These are phyloP conservation scores for Cladophialophora bantiana DNA, from an alignment of 2,329 filamentous ascomycete genomes.

Conservation along the genomic window DNA sequence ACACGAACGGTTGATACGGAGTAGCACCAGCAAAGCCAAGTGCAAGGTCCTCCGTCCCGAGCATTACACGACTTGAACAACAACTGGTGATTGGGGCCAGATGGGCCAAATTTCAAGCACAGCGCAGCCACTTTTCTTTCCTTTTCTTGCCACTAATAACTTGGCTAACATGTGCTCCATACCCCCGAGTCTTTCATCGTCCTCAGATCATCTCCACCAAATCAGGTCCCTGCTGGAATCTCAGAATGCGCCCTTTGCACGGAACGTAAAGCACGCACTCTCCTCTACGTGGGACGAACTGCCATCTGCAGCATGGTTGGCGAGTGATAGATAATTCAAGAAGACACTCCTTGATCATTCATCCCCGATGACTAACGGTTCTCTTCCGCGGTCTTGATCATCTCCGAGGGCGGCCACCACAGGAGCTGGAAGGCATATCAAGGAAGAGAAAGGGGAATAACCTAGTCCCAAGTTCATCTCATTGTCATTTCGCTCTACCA, in stretches of 20 bases:
- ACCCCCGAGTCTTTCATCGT: neutral
- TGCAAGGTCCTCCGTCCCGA: too few relatives aligned
- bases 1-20: neutral
- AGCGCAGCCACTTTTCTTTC: conserved; percentile 2
- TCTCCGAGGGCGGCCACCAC: neutral
- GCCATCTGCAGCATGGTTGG: neutral
- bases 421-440: neutral
- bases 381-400: neutral
- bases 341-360: neutral
- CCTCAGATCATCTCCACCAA: neutral
- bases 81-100: neutral
- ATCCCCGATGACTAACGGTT: neutral
- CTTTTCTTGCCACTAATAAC: neutral
- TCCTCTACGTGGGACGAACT: neutral
- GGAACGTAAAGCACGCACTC: neutral
- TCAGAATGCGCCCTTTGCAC: neutral
- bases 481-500: neutral
- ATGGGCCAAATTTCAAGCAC: conserved; percentile 3
- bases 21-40: neutral
- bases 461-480: neutral
- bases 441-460: neutral
- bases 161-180: neutral
- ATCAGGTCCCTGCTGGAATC: neutral
- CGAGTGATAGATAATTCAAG: neutral
- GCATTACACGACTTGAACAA: neutral